Evolutionary conservation across 2,329 filamentous ascomycete species (phyloP).

Genomic region (Neopestalotiopsis sp.): DNA sequence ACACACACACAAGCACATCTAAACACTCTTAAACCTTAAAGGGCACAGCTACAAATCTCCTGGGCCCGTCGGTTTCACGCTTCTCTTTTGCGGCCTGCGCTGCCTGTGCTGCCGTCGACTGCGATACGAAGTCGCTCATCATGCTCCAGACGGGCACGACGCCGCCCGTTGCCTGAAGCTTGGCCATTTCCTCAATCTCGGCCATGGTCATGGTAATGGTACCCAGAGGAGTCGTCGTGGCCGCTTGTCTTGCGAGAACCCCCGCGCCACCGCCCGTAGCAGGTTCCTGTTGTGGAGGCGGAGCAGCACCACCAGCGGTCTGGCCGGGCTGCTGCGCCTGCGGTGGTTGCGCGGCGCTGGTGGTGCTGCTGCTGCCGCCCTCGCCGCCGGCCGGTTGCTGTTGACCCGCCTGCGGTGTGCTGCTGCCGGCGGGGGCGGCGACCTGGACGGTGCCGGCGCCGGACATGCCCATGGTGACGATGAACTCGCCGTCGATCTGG

Average conservation of each 20-base stretch:
- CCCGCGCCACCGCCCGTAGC: not conserved
- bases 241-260: constrained; percentile 7
- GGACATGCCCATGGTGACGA: constrained; percentile 28
- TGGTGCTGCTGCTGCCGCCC: no score
- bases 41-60: constrained; percentile 1
- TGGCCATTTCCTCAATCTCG: constrained; percentile 8
- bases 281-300: no score
- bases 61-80: not conserved
- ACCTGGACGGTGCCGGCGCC: constrained; percentile 15
- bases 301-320: not conserved
- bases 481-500: constrained; percentile 30
- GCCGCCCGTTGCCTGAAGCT: constrained; percentile 3
- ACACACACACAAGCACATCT: not conserved
- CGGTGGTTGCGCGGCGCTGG: not conserved
- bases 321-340: not conserved
- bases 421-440: not conserved
- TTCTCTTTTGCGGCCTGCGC: not conserved
- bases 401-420: not conserved
- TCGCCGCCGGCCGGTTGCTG: not conserved
- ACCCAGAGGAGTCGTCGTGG: not conserved
- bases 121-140: constrained; percentile 14
- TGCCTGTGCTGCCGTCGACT: not conserved
- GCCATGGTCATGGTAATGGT: constrained; percentile 18
- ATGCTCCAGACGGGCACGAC: constrained; percentile 16
- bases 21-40: not conserved